Evolutionary conservation across 2,329 filamentous ascomycete genomes (phyloP), one percentile per base, ranked within the genome.

Genomic region (Coniochaeta prunicola): DNA sequence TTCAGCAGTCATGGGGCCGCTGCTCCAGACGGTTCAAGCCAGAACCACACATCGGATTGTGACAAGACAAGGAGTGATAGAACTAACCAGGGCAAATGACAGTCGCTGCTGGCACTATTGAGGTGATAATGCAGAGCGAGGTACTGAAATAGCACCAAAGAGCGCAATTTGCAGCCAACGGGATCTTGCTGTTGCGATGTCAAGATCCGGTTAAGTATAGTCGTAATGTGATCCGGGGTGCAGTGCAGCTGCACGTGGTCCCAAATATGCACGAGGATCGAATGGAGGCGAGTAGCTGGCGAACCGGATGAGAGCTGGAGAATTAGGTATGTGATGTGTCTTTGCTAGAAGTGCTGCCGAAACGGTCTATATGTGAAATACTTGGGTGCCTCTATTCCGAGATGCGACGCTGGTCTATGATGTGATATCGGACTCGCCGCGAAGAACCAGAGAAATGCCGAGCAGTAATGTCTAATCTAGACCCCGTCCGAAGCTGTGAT

Each of bases 361-460:
- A 24, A 9, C 15, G 38, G 38, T 48, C 42, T 48, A 28, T 48
- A 12, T 48, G 42, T 28, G 21, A 4, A 48, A 48, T 48, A 21
- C 2, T 50, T n/a, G n/a, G n/a, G n/a, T n/a, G n/a, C 12, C 31
- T 55, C 8, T 55, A 55, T 55, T 30, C 9, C n/a, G 53, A 24
- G 24, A 21, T 60, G 55, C 21, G 57, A 58, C 57, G 50, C 57
- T 24, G 57, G 50, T 58, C 57, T 58, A 58, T 58, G 34, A n/a
- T 38, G 21, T 53, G 36, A 28, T 50, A 42, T 42, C 33, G 24
- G 57, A 45, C 26, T 36, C 50, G 45, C 55, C 45, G 38, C 45
- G 24, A 28, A 50, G 17, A 15, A 50, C 17, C 9, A 13, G 40
- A 45, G 13, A 15, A 30, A 28, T 26, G 45, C 45, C 45, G 45